Evolutionary conservation across 768 basidiomycete genomes (phyloP).

Genomic region (Clavulina sp.): DNA sequence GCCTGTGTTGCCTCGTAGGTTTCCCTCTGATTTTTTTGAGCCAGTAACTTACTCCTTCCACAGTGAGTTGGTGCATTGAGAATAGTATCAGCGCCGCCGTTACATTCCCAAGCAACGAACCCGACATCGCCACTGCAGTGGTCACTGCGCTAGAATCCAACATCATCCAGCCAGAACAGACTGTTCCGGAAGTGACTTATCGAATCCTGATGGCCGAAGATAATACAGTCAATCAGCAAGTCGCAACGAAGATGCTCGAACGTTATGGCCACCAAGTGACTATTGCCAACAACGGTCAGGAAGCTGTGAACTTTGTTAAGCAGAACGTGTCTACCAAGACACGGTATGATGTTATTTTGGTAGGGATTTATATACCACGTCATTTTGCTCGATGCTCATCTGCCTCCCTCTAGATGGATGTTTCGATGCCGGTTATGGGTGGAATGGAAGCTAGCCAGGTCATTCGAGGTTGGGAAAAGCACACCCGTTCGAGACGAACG

Average conservation of each 20-base stretch:
- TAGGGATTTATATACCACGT: constrained; percentile 24
- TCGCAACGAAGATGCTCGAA: constrained; percentile 92
- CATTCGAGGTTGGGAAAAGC: constrained; percentile 70
- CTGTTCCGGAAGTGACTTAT: constrained; percentile 71
- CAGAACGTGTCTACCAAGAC: constrained; percentile 46
- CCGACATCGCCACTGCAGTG: constrained; percentile 82
- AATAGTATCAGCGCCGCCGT: constrained; percentile 92
- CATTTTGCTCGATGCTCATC: constrained; percentile 2
- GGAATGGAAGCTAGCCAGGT: constrained; percentile 94
- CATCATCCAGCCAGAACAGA: constrained; percentile 74
- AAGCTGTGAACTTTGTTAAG: constrained; percentile 87
- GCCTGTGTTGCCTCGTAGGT: not conserved
- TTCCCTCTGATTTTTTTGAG: not conserved
- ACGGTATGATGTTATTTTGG: constrained; percentile 84
- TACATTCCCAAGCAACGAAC: constrained; percentile 72
- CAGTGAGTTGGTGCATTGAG: constrained; percentile 92
- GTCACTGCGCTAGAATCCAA: constrained; percentile 90
- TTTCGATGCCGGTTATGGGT: constrained; percentile 97
- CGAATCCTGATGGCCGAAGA: constrained; percentile 95
- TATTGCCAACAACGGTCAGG: constrained; percentile 91
- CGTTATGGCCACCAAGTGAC: constrained; percentile 90
- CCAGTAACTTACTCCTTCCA: not conserved
- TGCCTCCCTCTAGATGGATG: constrained; percentile 57
- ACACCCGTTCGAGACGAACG: constrained; percentile 47
- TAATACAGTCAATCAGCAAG: constrained; percentile 87